Percentiles rank a stretch among this genome's conserved stretches.
Evolutionary conservation across 73 alveolate genomes (phyloP).

Genomic region (Uronychia setigera): DNA sequence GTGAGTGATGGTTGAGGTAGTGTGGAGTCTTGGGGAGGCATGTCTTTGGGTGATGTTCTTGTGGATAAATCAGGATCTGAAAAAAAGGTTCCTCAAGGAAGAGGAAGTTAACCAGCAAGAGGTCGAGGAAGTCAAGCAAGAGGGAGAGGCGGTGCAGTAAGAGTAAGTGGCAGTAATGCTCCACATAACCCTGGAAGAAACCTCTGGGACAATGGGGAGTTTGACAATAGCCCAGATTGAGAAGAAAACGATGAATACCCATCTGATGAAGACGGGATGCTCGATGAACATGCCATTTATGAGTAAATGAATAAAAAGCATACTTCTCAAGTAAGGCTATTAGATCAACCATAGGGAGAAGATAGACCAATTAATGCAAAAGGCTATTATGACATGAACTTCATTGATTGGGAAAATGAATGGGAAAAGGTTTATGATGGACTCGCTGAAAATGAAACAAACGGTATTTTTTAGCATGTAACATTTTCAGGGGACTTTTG

Average conservation of each 20-base stretch:
- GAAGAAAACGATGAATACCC: neutral
- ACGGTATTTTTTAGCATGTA: constrained; percentile 65
- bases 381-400: constrained; percentile 85
- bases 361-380: constrained; percentile 78
- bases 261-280: neutral
- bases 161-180: neutral
- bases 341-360: constrained; percentile 5
- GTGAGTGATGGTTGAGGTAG: constrained; percentile 4
- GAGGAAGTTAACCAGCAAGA: neutral
- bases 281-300: neutral
- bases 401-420: constrained; percentile 94
- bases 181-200: too few relatives aligned
- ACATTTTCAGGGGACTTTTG: constrained; percentile 1
- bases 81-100: neutral
- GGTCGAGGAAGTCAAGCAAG: neutral
- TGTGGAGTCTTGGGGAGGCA: constrained; percentile 45
- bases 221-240: neutral
- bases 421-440: constrained; percentile 84
- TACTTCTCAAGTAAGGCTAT: neutral
- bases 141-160: neutral
- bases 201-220: neutral
- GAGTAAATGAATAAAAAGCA: neutral
- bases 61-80: neutral
- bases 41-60: constrained; percentile 39
- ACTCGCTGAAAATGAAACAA: constrained; percentile 59